These are phyloP conservation scores for Durusdinium trenchii DNA, from an alignment of 73 alveolate genomes.

Conservation along the genomic window DNA sequence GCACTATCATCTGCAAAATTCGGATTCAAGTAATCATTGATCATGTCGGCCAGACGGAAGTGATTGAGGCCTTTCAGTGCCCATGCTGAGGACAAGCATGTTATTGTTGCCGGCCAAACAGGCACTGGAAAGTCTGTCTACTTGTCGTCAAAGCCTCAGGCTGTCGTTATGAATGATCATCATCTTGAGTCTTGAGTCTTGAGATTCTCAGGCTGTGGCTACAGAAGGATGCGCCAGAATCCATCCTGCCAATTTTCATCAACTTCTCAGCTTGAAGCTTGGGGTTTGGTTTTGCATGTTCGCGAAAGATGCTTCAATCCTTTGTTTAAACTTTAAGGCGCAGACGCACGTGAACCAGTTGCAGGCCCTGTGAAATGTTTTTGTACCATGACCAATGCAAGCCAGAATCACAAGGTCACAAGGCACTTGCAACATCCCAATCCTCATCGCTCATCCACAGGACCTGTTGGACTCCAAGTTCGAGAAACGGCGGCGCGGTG, in stretches of 20 bases:
- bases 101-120: constrained; percentile 97
- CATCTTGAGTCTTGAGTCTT: background rate
- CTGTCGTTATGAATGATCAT: background rate
- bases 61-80: background rate
- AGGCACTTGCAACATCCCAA: background rate
- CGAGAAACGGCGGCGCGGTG: constrained; percentile 92
- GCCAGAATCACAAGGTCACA: background rate
- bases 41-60: background rate
- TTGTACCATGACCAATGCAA: background rate
- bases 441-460: background rate
- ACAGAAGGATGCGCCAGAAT: constrained; percentile 99
- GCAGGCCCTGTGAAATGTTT: constrained; percentile 19
- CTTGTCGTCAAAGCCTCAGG: constrained; percentile 95
- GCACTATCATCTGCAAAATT: no score
- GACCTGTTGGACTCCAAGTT: constrained; percentile 89
- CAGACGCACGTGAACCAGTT: constrained; percentile 95
- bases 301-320: background rate
- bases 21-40: no score
- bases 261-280: constrained; percentile 98
- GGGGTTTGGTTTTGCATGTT: background rate
- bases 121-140: constrained; percentile 99
- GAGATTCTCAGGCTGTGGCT: constrained; percentile 98
- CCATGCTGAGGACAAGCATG: constrained; percentile 75
- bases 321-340: background rate
- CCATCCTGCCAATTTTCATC: constrained; percentile 98